Percentiles rank a stretch among this genome's conserved stretches.
Conservation (phyloP, 2,329 filamentous ascomycete species). For the Huntiella moniliformis region DNA sequence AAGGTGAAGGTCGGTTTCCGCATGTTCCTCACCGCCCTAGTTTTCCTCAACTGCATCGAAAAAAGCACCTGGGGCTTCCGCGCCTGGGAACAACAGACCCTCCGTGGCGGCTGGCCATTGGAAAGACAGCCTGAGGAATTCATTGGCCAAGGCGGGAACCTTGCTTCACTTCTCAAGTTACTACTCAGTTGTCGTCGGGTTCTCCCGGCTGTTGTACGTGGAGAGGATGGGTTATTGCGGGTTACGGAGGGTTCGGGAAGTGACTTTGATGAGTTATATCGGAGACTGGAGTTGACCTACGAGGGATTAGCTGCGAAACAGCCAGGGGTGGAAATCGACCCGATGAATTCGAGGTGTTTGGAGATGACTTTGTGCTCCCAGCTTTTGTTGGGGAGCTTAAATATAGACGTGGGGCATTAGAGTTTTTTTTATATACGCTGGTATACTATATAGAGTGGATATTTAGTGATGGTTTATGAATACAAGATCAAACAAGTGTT, state of each 20-base stretch:
- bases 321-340: slow-evolving; percentile 19
- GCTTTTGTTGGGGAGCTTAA: slow-evolving; percentile 20
- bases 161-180: slow-evolving; percentile 42
- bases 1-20: slow-evolving; percentile 40
- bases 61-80: slow-evolving; percentile 53
- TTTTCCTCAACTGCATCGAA: slow-evolving; percentile 47
- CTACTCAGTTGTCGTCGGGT: slow-evolving; percentile 41
- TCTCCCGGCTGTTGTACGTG: slow-evolving; percentile 32
- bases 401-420: too few relatives aligned
- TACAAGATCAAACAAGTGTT: neutral
- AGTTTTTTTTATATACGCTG: neutral
- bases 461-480: neutral
- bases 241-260: slow-evolving; percentile 28
- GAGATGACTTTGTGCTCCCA: slow-evolving; percentile 32
- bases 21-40: slow-evolving; percentile 41
- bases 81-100: slow-evolving; percentile 44
- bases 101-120: slow-evolving; percentile 41
- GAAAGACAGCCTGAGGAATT: slow-evolving; percentile 36
- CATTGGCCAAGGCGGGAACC: slow-evolving; percentile 37
- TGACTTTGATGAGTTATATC: slow-evolving; percentile 32
- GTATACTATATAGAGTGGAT: neutral
- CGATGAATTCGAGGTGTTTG: slow-evolving; percentile 29
- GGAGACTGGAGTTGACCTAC: slow-evolving; percentile 38
- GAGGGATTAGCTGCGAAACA: slow-evolving; percentile 17
- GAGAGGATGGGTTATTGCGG: slow-evolving; percentile 25